Evolutionary conservation across 305 asterid species (phyloP).

Genomic region (Fraxinus albicans): DNA sequence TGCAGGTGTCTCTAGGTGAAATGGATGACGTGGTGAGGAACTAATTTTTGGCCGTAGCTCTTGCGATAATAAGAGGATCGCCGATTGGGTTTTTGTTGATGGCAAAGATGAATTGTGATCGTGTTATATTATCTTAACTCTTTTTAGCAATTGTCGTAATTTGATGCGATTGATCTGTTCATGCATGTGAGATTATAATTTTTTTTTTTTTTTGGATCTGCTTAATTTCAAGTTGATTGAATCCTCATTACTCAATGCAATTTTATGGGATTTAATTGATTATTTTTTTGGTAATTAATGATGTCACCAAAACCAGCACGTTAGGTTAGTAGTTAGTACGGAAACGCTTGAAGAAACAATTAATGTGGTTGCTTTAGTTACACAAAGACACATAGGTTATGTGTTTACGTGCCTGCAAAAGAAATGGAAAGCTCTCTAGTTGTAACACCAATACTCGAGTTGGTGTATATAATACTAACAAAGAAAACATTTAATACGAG

Average conservation of each 20-base stretch:
- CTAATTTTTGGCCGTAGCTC: no score
- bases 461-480: no score
- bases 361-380: no score
- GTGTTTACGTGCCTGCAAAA: no score
- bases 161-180: no score
- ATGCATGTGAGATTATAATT: neutral
- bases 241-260: neutral
- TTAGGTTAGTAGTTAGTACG: neutral
- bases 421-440: no score
- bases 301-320: neutral
- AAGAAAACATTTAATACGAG: neutral
- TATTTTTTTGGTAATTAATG: neutral
- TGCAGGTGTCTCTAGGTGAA: neutral
- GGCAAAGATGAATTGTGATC: neutral
- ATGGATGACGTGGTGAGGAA: neutral
- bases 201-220: neutral
- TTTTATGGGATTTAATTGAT: neutral
- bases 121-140: neutral
- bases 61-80: no score
- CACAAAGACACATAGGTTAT: no score
- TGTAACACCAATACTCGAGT: no score
- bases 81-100: no score
- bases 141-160: no score
- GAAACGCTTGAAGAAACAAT: no score
- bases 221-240: neutral